These are phyloP conservation scores for Nicotiana paniculata DNA, from an alignment of 257 asterid genomes.

Conservation along the genomic window DNA sequence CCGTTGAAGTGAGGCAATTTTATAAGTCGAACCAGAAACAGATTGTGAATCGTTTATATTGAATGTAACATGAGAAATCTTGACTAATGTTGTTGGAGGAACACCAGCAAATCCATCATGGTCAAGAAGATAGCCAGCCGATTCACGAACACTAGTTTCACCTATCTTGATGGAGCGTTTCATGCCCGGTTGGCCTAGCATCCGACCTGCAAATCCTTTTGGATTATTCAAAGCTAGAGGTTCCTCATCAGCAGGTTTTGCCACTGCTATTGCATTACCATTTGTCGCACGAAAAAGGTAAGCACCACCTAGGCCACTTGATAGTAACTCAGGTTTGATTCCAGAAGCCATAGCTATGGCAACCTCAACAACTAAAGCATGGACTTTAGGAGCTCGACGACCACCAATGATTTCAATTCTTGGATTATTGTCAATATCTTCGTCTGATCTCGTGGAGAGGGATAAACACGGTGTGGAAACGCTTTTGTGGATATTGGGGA, in stretches of 20 bases:
- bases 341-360: constrained; percentile 89
- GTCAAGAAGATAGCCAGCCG: constrained; percentile 92
- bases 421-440: constrained; percentile 24
- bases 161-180: constrained; percentile 84
- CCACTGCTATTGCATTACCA: constrained; percentile 69
- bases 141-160: constrained; percentile 82
- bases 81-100: constrained; percentile 83
- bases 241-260: constrained; percentile 93
- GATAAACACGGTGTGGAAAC: constrained; percentile 87
- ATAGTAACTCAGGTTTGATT: constrained; percentile 60
- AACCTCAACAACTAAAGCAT: constrained; percentile 74
- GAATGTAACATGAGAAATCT: constrained; percentile 63
- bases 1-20: constrained; percentile 79
- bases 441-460: constrained; percentile 25
- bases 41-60: constrained; percentile 36
- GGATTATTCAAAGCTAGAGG: constrained; percentile 93
- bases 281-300: constrained; percentile 55
- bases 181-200: constrained; percentile 91
- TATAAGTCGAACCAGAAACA: constrained; percentile 32
- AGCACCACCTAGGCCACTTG: constrained; percentile 93
- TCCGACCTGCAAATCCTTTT: constrained; percentile 74
- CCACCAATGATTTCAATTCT: constrained; percentile 77
- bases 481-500: constrained; percentile 64
- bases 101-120: constrained; percentile 77
- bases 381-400: constrained; percentile 52